Evolutionary conservation across 176 grass and related monocot genomes (phyloP).

Genomic region (Phoenix dactylifera): DNA sequence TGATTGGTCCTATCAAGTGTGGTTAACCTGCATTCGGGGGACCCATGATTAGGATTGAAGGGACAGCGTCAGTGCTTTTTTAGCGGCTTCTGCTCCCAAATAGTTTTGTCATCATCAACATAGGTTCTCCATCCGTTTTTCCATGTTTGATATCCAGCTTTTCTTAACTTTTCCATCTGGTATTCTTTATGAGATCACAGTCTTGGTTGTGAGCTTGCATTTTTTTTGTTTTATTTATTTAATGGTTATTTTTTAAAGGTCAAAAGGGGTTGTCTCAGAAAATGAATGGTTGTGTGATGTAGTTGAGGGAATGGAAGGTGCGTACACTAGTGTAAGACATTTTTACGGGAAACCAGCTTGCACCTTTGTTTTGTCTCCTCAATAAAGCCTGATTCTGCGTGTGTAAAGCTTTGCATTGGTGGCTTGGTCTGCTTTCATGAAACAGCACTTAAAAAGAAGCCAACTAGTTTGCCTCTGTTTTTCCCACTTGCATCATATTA

Average conservation of each 20-base stretch:
- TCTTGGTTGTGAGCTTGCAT: conserved; percentile 69
- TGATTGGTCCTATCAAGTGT: too few species aligned
- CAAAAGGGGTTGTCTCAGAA: conserved; percentile 8
- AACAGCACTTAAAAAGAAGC: too few species aligned
- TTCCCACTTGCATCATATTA: too few species aligned
- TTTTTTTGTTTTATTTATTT: conserved; percentile 25
- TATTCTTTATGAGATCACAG: conserved; percentile 43
- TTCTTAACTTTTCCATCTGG: conserved; percentile 26
- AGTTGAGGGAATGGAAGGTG: neutral
- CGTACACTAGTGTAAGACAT: neutral
- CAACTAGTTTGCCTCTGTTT: too few species aligned
- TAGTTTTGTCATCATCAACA: conserved; percentile 3
- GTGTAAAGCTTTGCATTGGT: neutral
- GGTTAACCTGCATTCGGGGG: too few species aligned
- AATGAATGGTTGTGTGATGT: conserved; percentile 26
- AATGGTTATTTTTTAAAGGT: conserved; percentile 24
- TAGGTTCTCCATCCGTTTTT: neutral
- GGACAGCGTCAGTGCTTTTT: conserved; percentile 70
- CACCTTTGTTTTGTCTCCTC: neutral
- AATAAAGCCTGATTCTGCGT: conserved; percentile 8
- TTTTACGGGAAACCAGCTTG: neutral
- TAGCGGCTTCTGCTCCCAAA: conserved; percentile 62
- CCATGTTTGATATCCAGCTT: neutral
- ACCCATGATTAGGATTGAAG: conserved; percentile 13
- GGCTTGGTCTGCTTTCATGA: too few species aligned